Evolutionary conservation across 306 rosid species (phyloP), one percentile per base, ranked within the genome.

Genomic region (Mimosa pudica): DNA sequence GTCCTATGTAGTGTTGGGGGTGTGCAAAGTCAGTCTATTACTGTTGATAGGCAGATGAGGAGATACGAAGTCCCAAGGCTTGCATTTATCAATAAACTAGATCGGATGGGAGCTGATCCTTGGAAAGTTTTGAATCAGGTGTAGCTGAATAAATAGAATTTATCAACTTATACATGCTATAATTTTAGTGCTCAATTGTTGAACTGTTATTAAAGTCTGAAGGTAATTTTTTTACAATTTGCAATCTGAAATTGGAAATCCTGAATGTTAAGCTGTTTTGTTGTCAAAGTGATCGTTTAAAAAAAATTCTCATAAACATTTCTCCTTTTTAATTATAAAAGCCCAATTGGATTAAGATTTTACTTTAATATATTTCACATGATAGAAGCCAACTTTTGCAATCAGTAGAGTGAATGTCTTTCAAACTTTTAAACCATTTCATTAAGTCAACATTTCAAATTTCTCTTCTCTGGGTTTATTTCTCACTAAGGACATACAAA

Each of bases 21-120:
- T 57, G 99, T 95, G 84, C 99, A 95, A 79, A 95, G 98, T 88
- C 99, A 95, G 88, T 95, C 99, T 18, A 95, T 95, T 67, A 93
- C 99, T 16, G 98, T 95, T 82, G 98, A 95, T 90, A 80, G 99
- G 75, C 99, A 95, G 85, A 95, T 95, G 99, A 93, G 91, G 85
- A 86, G 98, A 89, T 95, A 93, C 5, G 98, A 93, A 51, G 99
- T 95, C 84, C 99, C 99, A 44, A 88, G 97, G 82, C 74, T 95
- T 85, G 99, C 99, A 77, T 95, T 95, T 82, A 93, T 95, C 60
- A 95, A 95, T 84, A 95, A 95, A 83, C 98, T 95, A 57, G 99
- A 95, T 75, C 87, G 99, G 77, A 95, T 95, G 99, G 99, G 99
- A 85, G 99, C 99, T 38, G 99, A 95, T 87, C 99, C 99, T 4